Evolutionary conservation across 148 eudicot species (phyloP), one percentile per base, ranked within the genome.

Genomic region (Fagopyrum homotropicum): DNA sequence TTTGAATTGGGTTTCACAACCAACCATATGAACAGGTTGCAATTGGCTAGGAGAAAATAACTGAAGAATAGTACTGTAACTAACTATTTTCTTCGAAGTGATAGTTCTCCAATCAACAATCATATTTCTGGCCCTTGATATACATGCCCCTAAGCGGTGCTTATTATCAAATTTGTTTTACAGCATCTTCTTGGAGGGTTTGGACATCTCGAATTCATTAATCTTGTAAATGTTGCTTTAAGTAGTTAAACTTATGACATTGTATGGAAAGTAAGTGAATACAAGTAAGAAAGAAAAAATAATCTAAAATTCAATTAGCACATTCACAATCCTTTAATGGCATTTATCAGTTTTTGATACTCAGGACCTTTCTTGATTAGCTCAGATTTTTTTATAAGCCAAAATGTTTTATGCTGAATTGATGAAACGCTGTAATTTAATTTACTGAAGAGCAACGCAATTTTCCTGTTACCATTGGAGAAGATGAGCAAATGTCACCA

Each of bases 401-500:
- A 5, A 66, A 14, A 30, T 26, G 1, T 22, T 22, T 22, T 64
- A 12, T 40, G 35, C 70, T 64, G 46, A 64, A 11, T 64, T 40
- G 70, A 64, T 3, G 70, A 45, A 30, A 40, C 14, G 4, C 70
- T 40, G 46, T 64, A 30, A 64, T 64, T 64, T 64, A 79, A 6
- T 51, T 55, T 71, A 80, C 74, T 52, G 69, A 79, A 74, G 86
- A 92, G 97, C 97, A 92, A 95, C 86, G 93, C 49, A 95, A 92
- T 79, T 89, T 82, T 80, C 87, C 92, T 74, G 87, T 92, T 68
- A 90, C 98, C 40, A 90, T 95, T 60, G 98, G 98, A 50, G 89
- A 92, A 85, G 98, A 95, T 84, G 97, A 95, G 70, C 92, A 88
- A 82, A 77, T 93, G 76, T 82, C 97, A 72, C 83, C 88, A 0